Conservation (phyloP, 805 yeast genomes). For the Torulaspora gathmanii region DNA sequence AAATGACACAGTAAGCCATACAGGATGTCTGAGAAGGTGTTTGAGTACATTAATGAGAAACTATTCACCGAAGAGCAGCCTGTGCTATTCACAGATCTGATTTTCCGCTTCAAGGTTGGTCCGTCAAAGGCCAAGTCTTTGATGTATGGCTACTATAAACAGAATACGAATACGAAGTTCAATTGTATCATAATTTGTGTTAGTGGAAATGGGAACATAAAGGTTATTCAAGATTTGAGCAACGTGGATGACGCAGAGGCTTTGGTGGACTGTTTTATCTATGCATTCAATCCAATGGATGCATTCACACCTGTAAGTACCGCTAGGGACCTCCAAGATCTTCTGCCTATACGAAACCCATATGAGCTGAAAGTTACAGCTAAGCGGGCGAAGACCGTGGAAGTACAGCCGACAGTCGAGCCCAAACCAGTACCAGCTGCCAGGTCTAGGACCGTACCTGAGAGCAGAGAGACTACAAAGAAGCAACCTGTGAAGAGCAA, state of each 20-base stretch:
- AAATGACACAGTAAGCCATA: neutral
- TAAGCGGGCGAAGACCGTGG: constrained; percentile 16
- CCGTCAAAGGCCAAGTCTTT: constrained; percentile 27
- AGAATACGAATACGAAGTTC: constrained; percentile 24
- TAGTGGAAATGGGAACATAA: constrained; percentile 19
- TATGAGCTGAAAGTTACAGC: constrained; percentile 8
- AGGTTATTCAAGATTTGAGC: constrained; percentile 22
- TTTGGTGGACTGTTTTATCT: constrained; percentile 31
- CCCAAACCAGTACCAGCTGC: constrained; percentile 12
- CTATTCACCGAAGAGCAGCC: constrained; percentile 28
- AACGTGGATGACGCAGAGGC: constrained; percentile 15
- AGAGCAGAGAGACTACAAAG: constrained; percentile 6
- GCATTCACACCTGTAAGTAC: constrained; percentile 24
- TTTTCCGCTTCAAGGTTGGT: constrained; percentile 22
- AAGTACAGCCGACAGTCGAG: constrained; percentile 4
- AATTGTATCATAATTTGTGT: constrained; percentile 30
- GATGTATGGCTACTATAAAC: constrained; percentile 30
- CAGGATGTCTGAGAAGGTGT: constrained; percentile 6
- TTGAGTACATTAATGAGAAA: constrained; percentile 21
- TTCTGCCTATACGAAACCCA: constrained; percentile 22
- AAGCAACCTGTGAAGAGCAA: constrained; percentile 13
- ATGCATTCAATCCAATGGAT: constrained; percentile 34
- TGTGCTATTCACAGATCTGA: constrained; percentile 30
- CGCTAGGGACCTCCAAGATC: constrained; percentile 16
- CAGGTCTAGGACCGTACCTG: constrained; percentile 19